These are phyloP conservation scores for Chaetomidium leptoderma DNA, from an alignment of 495 filamentous ascomycete species.

Conservation along the genomic window DNA sequence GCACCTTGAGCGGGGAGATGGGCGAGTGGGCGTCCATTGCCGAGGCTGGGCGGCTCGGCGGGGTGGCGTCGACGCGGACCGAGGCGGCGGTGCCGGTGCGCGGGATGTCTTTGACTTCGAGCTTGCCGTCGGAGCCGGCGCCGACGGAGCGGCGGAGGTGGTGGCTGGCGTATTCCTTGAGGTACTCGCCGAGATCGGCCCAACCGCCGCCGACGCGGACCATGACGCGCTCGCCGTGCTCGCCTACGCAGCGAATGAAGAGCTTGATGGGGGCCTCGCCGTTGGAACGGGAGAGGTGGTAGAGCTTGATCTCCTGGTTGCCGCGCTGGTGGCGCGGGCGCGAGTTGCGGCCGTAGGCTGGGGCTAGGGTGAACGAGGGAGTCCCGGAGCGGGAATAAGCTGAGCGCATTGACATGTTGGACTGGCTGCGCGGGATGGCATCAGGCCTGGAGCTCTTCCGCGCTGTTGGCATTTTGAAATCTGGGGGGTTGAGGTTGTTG, in stretches of 20 bases:
- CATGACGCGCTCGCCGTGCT: slow-evolving; percentile 90
- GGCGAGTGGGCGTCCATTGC: slow-evolving; percentile 33
- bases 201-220: slow-evolving; percentile 95
- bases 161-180: slow-evolving; percentile 88
- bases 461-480: slow-evolving; percentile 39
- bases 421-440: slow-evolving; percentile 38
- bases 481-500: slow-evolving; percentile 46
- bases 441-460: slow-evolving; percentile 36
- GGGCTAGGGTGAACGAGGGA: slow-evolving; percentile 66
- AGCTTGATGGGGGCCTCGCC: slow-evolving; percentile 85
- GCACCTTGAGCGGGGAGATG: slow-evolving; percentile 32
- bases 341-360: slow-evolving; percentile 49
- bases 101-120: slow-evolving; percentile 58
- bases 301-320: slow-evolving; percentile 75
- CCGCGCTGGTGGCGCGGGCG: slow-evolving; percentile 42
- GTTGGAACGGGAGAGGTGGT: slow-evolving; percentile 81
- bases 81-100: slow-evolving; percentile 17
- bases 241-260: slow-evolving; percentile 86
- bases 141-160: slow-evolving; percentile 61
- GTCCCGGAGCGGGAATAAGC: slow-evolving; percentile 53
- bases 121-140: slow-evolving; percentile 36
- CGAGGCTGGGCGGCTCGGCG: slow-evolving; percentile 39
- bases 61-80: slow-evolving; percentile 41
- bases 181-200: slow-evolving; percentile 90
- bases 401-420: slow-evolving; percentile 38